Conservation (phyloP, 768 basidiomycete species). For the Tulasnella sp. region DNA sequence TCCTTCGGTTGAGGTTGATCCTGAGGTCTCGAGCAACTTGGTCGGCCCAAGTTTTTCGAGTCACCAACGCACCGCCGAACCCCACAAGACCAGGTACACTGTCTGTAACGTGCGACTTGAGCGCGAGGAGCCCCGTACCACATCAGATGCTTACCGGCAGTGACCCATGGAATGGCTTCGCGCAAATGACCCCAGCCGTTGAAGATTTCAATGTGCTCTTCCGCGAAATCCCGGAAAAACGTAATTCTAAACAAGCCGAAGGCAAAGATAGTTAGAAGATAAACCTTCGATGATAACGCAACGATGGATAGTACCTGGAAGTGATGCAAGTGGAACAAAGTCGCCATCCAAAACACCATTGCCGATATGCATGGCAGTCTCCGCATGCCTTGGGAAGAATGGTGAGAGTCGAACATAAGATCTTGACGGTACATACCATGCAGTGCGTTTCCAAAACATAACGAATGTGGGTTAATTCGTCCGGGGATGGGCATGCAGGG, state of each 20-base stretch:
- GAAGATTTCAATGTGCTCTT: background rate
- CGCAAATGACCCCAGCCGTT: background rate
- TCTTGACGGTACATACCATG: background rate
- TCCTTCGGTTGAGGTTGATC: background rate
- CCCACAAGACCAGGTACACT: background rate
- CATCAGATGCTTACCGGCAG: background rate
- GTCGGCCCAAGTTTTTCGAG: background rate
- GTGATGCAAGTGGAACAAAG: background rate
- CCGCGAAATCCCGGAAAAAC: background rate
- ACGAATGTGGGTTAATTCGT: background rate
- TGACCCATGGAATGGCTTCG: background rate
- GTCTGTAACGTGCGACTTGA: background rate
- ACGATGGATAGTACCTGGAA: background rate
- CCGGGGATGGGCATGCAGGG: background rate
- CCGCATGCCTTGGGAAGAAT: background rate
- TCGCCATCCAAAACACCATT: background rate
- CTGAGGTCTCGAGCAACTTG: background rate
- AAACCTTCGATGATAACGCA: background rate
- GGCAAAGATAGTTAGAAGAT: background rate
- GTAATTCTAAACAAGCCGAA: background rate
- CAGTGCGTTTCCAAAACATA: background rate
- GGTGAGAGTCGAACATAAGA: background rate
- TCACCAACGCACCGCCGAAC: background rate
- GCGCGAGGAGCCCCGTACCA: background rate
- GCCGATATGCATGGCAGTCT: background rate